These are phyloP conservation scores for Tylopilus balloui DNA, from an alignment of 768 basidiomycete genomes.

Conservation along the genomic window DNA sequence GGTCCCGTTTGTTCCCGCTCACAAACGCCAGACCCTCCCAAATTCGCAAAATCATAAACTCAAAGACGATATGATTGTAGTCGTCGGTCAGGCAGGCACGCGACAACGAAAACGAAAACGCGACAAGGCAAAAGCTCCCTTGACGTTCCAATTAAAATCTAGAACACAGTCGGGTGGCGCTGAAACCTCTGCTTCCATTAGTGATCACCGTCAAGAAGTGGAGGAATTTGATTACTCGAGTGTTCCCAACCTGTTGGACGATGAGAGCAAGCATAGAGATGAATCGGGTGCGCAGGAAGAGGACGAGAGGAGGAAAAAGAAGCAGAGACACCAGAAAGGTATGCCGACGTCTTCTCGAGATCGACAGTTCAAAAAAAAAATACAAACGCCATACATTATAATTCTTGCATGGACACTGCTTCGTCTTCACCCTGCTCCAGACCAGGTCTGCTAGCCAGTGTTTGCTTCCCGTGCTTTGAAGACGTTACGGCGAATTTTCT, in stretches of 20 bases:
- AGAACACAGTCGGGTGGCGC: not conserved
- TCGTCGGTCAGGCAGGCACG: constrained; percentile 60
- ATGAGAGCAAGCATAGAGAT: constrained; percentile 35
- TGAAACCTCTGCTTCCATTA: constrained; percentile 2
- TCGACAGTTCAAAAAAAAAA: not conserved
- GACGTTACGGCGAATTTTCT: constrained; percentile 5
- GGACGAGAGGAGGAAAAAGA: constrained; percentile 44
- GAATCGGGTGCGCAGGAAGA: constrained; percentile 22
- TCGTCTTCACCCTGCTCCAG: constrained; percentile 2
- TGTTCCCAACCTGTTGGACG: constrained; percentile 70
- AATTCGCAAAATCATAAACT: constrained; percentile 14
- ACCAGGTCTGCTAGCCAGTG: not conserved
- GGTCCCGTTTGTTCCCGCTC: constrained; percentile 72
- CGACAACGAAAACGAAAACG: constrained; percentile 60
- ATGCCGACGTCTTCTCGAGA: constrained; percentile 4
- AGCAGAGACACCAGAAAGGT: constrained; percentile 46
- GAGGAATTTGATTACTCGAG: constrained; percentile 65
- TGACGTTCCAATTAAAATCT: constrained; percentile 1
- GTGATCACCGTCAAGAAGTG: constrained; percentile 21
- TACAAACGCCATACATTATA: not conserved
- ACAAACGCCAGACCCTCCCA: constrained; percentile 41
- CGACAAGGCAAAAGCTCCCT: constrained; percentile 12
- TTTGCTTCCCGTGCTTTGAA: not conserved
- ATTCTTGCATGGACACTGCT: constrained; percentile 6
- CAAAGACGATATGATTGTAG: constrained; percentile 62